Base-by-base conservation (phyloP, 306 rosid genomes). In the Fragaria ananassa region DNA sequence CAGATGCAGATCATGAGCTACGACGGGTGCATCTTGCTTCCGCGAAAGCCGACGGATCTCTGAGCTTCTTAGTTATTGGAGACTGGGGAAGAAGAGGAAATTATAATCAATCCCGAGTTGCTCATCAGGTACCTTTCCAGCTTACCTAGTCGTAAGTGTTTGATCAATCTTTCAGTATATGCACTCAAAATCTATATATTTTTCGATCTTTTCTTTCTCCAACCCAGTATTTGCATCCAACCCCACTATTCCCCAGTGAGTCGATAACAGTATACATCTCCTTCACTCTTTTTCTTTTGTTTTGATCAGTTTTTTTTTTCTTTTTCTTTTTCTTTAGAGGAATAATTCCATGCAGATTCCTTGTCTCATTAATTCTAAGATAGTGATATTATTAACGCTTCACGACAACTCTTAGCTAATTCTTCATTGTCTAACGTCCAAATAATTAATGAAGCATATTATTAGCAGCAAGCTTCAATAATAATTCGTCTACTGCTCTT, bases 1-100 rank as follows among this genome's bases (percentile, higher is more conserved):
- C 44, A 27, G 77, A 64, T 41, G 71, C 31, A 41, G 31, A 66
- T 66, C 50, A 41, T 41, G 70, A 85, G 57, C 86, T 89, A 44
- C 81, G 9, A 8, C 76, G 73, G 50, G 65, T 91, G 34, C 37
- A 60, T 29, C 87, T 84, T 54, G 37, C 42, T 37, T 35, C 68
- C 8, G n/a, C 44, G 2, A 79, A 85, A 73, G 27, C 76, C 46
- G 80, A 82, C 41, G 64, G 81, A 4, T 65, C 92, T 61, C 83
- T 91, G 1, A 83, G 85, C 74, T 74, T 89, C 69, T 47, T 91
- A 77, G 88, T 88, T 4, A 53, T 91, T 31, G 97, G 97, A 51
- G 97, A 89, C 6, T 91, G 97, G 97, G 97, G 95, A 81, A 81
- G 97, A 85, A 58, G 54, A 66, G 95, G 97, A 46, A 47, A 21